A percentile compares a stretch with the other conserved stretches of the same genome.
phyloP scores from a whole-genome alignment of 495 filamentous ascomycete species.

The Penicillium turbatum region DNA sequence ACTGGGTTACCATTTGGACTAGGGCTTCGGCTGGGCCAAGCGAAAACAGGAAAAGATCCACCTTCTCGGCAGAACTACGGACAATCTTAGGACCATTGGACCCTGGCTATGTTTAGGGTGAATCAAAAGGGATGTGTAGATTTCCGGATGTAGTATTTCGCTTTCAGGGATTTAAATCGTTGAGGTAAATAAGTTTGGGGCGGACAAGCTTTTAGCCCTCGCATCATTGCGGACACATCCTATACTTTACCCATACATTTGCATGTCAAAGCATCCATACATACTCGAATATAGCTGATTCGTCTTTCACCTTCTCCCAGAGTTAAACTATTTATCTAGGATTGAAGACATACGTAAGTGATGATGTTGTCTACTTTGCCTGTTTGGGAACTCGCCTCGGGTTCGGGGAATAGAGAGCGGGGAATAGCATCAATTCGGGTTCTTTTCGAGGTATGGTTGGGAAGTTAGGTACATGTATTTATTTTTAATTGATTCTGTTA shows the following conservation, averaged over 20 bases:
- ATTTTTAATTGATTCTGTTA: background rate
- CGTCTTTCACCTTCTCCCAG: background rate
- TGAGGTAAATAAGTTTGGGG: background rate
- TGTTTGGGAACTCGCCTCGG: slow-evolving; percentile 19
- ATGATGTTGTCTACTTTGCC: slow-evolving; percentile 24
- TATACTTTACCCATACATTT: no score
- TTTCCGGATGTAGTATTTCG: slow-evolving; percentile 1
- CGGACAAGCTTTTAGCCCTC: slow-evolving; percentile 6
- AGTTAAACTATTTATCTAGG: background rate
- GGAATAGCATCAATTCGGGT: background rate
- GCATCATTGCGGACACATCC: no score
- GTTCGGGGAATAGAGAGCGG: slow-evolving; percentile 13
- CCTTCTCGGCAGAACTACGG: slow-evolving; percentile 27
- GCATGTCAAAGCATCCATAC: no score
- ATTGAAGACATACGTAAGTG: slow-evolving; percentile 28
- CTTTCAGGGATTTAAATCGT: background rate
- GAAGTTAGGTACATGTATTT: no score
- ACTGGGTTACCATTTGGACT: slow-evolving; percentile 18
- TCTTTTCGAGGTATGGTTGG: background rate
- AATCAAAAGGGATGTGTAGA: background rate
- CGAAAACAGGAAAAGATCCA: slow-evolving; percentile 12
- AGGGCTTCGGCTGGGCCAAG: slow-evolving; percentile 29
- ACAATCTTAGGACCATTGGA: slow-evolving; percentile 6
- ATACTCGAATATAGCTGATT: no score
- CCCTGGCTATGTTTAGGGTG: background rate